Base-by-base conservation (phyloP, 805 yeast genomes). In the Metschnikowia orientalis region DNA sequence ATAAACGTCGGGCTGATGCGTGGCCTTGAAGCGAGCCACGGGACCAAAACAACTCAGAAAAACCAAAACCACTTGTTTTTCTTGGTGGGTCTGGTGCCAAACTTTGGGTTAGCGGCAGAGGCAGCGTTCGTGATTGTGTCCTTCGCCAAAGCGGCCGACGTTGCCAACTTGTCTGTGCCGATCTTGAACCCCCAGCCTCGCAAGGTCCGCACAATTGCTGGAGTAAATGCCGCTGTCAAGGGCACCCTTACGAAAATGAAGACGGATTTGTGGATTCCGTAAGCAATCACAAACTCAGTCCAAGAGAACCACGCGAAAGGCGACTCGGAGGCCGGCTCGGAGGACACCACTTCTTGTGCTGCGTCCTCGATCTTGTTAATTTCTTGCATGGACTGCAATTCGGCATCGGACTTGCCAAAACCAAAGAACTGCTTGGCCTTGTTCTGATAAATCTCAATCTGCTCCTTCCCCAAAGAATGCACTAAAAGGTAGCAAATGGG, bases 271-370 rank as follows among this genome's bases (percentile, higher is more conserved):
- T 92, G 97, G 28, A 92, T 64, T 2, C 95, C 95, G 55, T 92
- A 92, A 0, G 97, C 97, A 32, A 92, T 73, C 8, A 84, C 79
- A 46, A 87, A 77, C 57, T 90, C 97, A 0, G 97, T 82, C 70
- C 85, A 66, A 54, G 52, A 87, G 54, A 35, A 66, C 47, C 62
- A 67, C 16, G 61, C 45, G 18, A 54, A 41, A 21, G 61, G 45
- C 8, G 39, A 40, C 7, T 41, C 42, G 1, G 37, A 34, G 10
- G 31, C 41, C n/a, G 42, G 43, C 6, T 42, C 34, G n/a, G 47
- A 51, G 12, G 53, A 50, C 16, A 41, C 35, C 13, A 51, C 50
- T 18, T 48, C 56, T 18, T 54, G 51, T 6, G 44, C 23, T 26
- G 47, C 48, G 26, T 53, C 54, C 26, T 61, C 49, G 25, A 57